A percentile compares a stretch with the other conserved stretches of the same genome.
These are phyloP conservation scores for Erythrobasidium hasegawianum DNA, from an alignment of 1,284 basidiomycete species.

Conservation along the genomic window DNA sequence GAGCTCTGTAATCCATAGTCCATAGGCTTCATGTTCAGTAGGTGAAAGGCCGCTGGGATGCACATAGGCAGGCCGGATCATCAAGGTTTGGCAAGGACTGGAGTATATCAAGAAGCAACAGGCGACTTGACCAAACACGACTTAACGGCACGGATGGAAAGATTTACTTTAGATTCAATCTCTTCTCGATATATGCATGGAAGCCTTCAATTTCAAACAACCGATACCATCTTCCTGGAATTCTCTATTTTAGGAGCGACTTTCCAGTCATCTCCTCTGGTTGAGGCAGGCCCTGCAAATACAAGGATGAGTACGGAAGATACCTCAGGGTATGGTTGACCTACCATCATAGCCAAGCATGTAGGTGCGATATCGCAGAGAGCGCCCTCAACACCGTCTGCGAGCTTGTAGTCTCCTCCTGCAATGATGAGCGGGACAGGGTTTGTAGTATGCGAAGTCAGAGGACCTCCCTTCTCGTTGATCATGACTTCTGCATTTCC, in stretches of 20 bases:
- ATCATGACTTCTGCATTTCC: slow-evolving; percentile 91
- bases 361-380: slow-evolving; percentile 85
- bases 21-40: slow-evolving; percentile 23
- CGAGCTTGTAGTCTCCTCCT: slow-evolving; percentile 52
- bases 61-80: slow-evolving; percentile 15
- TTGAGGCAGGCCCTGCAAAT: slow-evolving; percentile 23
- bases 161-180: no score
- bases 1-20: slow-evolving; percentile 27
- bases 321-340: slow-evolving; percentile 36
- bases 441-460: slow-evolving; percentile 80
- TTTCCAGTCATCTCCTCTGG: slow-evolving; percentile 34
- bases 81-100: not conserved
- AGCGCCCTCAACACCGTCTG: slow-evolving; percentile 55
- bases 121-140: no score
- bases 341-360: slow-evolving; percentile 66
- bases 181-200: no score
- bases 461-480: slow-evolving; percentile 71
- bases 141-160: no score
- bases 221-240: no score
- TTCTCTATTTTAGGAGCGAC: slow-evolving; percentile 2
- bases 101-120: no score
- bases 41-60: slow-evolving; percentile 29
- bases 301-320: not conserved
- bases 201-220: no score
- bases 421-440: slow-evolving; percentile 75